These are phyloP conservation scores for Beauveria medogensis DNA, from an alignment of 2,329 filamentous ascomycete species.

Conservation along the genomic window DNA sequence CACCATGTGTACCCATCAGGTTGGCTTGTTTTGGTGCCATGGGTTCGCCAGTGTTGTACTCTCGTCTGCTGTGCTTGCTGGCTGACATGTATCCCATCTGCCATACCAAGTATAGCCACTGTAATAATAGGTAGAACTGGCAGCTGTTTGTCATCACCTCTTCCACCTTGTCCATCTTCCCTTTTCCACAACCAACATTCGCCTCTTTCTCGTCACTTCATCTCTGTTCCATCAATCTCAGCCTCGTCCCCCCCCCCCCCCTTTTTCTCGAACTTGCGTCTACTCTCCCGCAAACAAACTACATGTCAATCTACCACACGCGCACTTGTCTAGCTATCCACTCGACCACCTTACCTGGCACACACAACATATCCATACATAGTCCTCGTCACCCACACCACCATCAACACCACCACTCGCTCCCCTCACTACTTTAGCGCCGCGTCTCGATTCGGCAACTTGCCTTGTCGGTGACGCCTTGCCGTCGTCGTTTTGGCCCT, in stretches of 20 bases:
- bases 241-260: background rate
- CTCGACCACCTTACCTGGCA: background rate
- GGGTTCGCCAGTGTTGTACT: background rate
- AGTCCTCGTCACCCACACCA: background rate
- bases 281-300: background rate
- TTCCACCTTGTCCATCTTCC: background rate
- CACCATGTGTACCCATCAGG: background rate
- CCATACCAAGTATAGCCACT: background rate
- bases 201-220: background rate
- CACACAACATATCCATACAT: background rate
- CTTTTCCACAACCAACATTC: background rate
- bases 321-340: background rate
- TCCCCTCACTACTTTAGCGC: constrained; percentile 10
- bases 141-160: background rate
- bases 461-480: constrained; percentile 9
- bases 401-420: background rate
- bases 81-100: background rate
- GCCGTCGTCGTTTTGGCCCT: background rate
- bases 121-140: background rate
- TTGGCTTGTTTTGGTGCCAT: background rate
- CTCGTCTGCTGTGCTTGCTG: background rate
- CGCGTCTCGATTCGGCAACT: constrained; percentile 10
- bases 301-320: background rate
- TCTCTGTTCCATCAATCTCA: background rate
- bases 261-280: background rate